Evolutionary conservation across 2,329 filamentous ascomycete genomes (phyloP).

Genomic region (Fusarium zealandicum): DNA sequence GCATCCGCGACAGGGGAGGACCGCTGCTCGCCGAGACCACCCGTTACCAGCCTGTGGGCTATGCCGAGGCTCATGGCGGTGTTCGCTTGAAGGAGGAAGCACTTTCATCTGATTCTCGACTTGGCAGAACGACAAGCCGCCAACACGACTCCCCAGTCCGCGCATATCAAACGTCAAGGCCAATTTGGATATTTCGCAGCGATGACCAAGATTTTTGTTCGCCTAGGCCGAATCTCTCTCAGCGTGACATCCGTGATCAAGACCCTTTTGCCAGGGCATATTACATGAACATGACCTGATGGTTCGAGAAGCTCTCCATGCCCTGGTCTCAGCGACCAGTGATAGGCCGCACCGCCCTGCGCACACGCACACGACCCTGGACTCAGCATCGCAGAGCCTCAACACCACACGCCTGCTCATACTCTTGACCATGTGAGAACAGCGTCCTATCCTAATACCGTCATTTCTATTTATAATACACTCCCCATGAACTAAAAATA

Average conservation of each 20-base stretch:
- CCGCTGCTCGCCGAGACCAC: conserved; percentile 22
- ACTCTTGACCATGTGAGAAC: no score
- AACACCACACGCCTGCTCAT: conserved; percentile 29
- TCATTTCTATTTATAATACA: conserved; percentile 14
- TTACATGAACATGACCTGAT: not conserved
- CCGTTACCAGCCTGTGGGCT: conserved; percentile 11
- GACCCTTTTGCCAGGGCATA: not conserved
- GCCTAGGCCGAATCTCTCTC: not conserved
- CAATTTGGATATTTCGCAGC: not conserved
- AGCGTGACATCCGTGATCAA: not conserved
- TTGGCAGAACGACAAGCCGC: not conserved
- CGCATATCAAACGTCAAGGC: not conserved
- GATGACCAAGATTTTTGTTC: not conserved
- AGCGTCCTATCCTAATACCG: not conserved
- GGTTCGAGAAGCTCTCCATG: not conserved
- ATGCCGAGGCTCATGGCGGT: conserved; percentile 16
- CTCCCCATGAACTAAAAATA: conserved; percentile 27
- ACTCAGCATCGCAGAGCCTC: conserved; percentile 37
- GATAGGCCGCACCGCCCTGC: conserved; percentile 3
- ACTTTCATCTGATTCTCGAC: conserved; percentile 8
- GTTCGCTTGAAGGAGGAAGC: not conserved
- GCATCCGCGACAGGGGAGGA: conserved; percentile 16
- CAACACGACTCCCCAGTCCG: not conserved
- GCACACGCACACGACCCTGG: conserved; percentile 3
- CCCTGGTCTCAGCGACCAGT: conserved; percentile 24